Evolutionary conservation across 257 asterid species (phyloP).

Genomic region (Linaria vulgaris): DNA sequence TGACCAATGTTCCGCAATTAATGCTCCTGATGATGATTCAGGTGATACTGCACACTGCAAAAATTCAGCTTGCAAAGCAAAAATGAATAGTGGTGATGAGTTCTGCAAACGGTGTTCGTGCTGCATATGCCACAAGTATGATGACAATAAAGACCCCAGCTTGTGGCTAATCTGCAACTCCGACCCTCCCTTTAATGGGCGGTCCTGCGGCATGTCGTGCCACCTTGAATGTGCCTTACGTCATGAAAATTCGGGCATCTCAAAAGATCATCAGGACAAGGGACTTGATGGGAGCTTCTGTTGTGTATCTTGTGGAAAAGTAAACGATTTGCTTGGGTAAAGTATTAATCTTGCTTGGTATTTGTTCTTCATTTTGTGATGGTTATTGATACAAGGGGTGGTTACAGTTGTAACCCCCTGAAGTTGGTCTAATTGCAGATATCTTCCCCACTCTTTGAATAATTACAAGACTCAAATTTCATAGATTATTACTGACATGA

Average conservation of each 20-base stretch:
- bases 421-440: too few species aligned
- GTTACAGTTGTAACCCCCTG: too few species aligned
- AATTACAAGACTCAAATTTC: too few species aligned
- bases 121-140: slow-evolving; percentile 68
- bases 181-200: slow-evolving; percentile 52
- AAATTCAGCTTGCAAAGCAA: slow-evolving; percentile 77
- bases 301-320: slow-evolving; percentile 75
- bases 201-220: slow-evolving; percentile 77
- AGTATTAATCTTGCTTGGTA: slow-evolving; percentile 4
- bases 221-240: slow-evolving; percentile 78
- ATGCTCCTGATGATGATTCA: slow-evolving; percentile 26
- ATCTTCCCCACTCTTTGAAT: too few species aligned
- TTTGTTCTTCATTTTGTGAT: neutral
- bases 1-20: slow-evolving; percentile 26
- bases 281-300: slow-evolving; percentile 72
- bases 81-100: slow-evolving; percentile 39
- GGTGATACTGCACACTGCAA: slow-evolving; percentile 42
- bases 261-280: slow-evolving; percentile 43
- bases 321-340: slow-evolving; percentile 77
- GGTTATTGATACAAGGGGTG: too few species aligned
- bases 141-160: slow-evolving; percentile 88
- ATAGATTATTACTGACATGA: too few species aligned
- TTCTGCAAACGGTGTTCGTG: slow-evolving; percentile 88
- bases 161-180: slow-evolving; percentile 72
- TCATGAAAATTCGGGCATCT: slow-evolving; percentile 56